A percentile compares a stretch with the other conserved stretches of the same genome.
Conservation (phyloP, 148 eudicot genomes). For the Silene latifolia region DNA sequence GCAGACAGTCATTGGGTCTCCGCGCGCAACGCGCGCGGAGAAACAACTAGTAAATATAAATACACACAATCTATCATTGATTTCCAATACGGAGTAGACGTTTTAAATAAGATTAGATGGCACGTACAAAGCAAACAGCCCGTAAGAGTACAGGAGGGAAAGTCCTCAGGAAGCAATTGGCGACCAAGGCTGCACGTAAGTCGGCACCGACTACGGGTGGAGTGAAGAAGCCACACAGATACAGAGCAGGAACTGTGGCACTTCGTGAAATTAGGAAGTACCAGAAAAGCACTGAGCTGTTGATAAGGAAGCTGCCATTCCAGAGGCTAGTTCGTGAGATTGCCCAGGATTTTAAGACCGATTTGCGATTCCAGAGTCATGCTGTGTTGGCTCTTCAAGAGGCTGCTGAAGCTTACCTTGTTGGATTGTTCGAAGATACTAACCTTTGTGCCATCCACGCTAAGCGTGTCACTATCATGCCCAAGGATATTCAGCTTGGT, state of each 20-base stretch:
- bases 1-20: no score
- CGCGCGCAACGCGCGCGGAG: no score
- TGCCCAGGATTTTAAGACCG: slow-evolving; percentile 87
- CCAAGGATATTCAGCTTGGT: slow-evolving; percentile 78
- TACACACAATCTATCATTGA: no score
- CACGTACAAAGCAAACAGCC: slow-evolving; percentile 92
- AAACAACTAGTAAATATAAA: no score
- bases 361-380: slow-evolving; percentile 80
- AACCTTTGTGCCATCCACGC: slow-evolving; percentile 81
- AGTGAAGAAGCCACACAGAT: slow-evolving; percentile 88
- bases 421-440: slow-evolving; percentile 82
- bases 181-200: slow-evolving; percentile 88
- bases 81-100: no score
- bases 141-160: slow-evolving; percentile 89
- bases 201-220: slow-evolving; percentile 88
- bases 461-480: slow-evolving; percentile 84
- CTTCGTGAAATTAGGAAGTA: slow-evolving; percentile 85
- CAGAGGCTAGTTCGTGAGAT: slow-evolving; percentile 85
- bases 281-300: slow-evolving; percentile 79
- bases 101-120: slow-evolving; percentile 38
- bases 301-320: slow-evolving; percentile 81
- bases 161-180: slow-evolving; percentile 87
- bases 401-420: slow-evolving; percentile 83
- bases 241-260: slow-evolving; percentile 84
- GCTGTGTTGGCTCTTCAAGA: slow-evolving; percentile 83